Base-by-base conservation (phyloP, 1,284 basidiomycete species). In the Ganoderma resinaceum region DNA sequence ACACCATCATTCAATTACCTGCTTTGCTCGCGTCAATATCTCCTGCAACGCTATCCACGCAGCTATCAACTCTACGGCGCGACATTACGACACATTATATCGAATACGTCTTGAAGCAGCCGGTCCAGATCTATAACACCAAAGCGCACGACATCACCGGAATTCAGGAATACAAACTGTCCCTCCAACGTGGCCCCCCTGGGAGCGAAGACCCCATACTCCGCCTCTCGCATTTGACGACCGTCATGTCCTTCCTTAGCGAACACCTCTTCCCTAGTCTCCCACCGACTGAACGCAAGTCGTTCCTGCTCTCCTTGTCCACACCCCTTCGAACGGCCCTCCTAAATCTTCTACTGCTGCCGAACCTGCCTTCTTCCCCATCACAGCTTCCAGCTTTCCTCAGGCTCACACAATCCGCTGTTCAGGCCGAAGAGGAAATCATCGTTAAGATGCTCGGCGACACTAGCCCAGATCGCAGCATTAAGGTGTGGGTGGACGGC, bases 341-440 rank as follows among this genome's bases (percentile, higher is more conserved):
- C 18, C 83, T 96, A 52, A 85, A 87, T 61, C 83, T 87, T 70
- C 78, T 95, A 31, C 83, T 96, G 29, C 80, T 91, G 46, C 88
- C 91, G 0, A 84, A 85, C 20, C 80, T 95, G 6, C 93, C 94
- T 0, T 85, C 87, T 0, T 85, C 89, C 3, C 83, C 91, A 43
- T 79, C 83, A 7, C 78, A 77, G 1, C 82, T 96, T 0, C 87
- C 90, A 1, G 69, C 80, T 0, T 96, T 91, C 78, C 79, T 95
- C n/a, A 76, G 82, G 9, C 78, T 91, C 12, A 78, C 89, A 0
- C 75, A 83, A 16, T 78, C 81, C 16, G 88, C 91, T 3, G 87
- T 91, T 0, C 75, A 78, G 1, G 91, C 94, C 62, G 95, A 96
- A 79, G 81, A 84, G 14, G 80, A 82, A 38, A 85, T 86, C 68